Conservation (phyloP, 1,284 basidiomycete species). For the Ustilago xerochloae region DNA sequence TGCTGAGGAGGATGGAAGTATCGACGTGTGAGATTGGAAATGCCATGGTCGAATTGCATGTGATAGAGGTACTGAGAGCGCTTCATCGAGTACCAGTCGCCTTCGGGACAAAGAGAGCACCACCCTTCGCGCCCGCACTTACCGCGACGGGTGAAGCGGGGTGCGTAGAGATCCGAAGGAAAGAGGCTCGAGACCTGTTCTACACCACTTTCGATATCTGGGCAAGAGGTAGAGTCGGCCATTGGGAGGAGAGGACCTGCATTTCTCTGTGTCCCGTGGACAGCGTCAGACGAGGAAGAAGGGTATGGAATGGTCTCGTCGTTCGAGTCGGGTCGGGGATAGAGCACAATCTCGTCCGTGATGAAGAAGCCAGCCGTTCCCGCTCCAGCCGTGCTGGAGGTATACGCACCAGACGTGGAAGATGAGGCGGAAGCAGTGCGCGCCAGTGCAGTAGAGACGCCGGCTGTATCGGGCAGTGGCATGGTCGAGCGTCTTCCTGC, state of each 20-base stretch:
- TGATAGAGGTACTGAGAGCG: constrained; percentile 29
- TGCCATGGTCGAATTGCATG: constrained; percentile 28
- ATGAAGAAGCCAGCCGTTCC: background rate
- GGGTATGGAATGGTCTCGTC: constrained; percentile 18
- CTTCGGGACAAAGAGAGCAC: constrained; percentile 21
- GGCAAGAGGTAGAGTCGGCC: too few species aligned
- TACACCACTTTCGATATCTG: too few species aligned
- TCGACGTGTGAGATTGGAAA: constrained; percentile 7
- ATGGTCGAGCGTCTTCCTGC: too few species aligned
- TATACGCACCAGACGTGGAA: too few species aligned
- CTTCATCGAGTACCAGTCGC: constrained; percentile 30
- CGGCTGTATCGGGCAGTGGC: too few species aligned
- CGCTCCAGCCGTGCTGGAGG: too few species aligned
- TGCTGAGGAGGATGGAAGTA: constrained; percentile 5
- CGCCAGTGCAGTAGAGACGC: too few species aligned
- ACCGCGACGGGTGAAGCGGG: constrained; percentile 19
- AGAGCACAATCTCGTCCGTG: constrained; percentile 10
- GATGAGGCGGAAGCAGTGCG: too few species aligned
- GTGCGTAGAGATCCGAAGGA: constrained; percentile 21
- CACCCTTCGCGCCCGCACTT: constrained; percentile 17
- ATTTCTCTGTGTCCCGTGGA: constrained; percentile 1
- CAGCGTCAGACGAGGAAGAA: background rate
- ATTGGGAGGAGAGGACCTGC: background rate
- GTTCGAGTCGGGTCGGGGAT: constrained; percentile 4
- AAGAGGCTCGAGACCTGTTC: constrained; percentile 5